Percentiles rank a stretch among this genome's conserved stretches.
Evolutionary conservation across 2,329 filamentous ascomycete genomes (phyloP).

Genomic region (Fusarium transvaalense): DNA sequence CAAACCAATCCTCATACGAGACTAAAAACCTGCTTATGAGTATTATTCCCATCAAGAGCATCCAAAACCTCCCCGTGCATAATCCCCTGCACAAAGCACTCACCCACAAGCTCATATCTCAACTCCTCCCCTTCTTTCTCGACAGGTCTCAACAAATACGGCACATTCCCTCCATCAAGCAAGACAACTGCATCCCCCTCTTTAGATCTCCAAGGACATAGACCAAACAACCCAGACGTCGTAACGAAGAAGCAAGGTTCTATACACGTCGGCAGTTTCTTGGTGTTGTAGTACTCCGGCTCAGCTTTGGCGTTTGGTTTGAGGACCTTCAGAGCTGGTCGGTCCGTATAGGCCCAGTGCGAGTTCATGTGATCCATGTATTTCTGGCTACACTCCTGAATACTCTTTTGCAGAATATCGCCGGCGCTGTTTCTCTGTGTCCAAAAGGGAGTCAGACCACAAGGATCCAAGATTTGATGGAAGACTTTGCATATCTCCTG

Average conservation of each 20-base stretch:
- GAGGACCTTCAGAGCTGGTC: background rate
- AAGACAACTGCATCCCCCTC: conserved; percentile 26
- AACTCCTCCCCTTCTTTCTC: background rate
- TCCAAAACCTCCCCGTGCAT: conserved; percentile 31
- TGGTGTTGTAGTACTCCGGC: conserved; percentile 1
- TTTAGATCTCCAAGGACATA: conserved; percentile 34
- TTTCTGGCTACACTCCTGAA: conserved; percentile 3
- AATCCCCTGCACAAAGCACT: conserved; percentile 31
- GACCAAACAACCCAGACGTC: conserved; percentile 9
- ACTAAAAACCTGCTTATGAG: conserved; percentile 4
- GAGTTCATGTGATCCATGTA: conserved; percentile 28
- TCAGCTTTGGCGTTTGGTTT: background rate
- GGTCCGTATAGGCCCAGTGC: conserved; percentile 13
- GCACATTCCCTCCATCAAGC: conserved; percentile 29
- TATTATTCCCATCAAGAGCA: background rate
- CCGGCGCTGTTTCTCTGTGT: background rate
- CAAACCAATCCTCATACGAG: no score
- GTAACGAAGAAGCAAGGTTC: conserved; percentile 29
- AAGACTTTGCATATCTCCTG: conserved; percentile 13
- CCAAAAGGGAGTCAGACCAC: conserved; percentile 31
- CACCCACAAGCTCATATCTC: conserved; percentile 20
- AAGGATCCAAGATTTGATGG: conserved; percentile 31
- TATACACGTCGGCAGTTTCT: conserved; percentile 13
- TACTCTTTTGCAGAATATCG: background rate
- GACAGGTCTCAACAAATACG: conserved; percentile 17